Conservation (phyloP, 306 rosid genomes). For the Vicia faba region DNA sequence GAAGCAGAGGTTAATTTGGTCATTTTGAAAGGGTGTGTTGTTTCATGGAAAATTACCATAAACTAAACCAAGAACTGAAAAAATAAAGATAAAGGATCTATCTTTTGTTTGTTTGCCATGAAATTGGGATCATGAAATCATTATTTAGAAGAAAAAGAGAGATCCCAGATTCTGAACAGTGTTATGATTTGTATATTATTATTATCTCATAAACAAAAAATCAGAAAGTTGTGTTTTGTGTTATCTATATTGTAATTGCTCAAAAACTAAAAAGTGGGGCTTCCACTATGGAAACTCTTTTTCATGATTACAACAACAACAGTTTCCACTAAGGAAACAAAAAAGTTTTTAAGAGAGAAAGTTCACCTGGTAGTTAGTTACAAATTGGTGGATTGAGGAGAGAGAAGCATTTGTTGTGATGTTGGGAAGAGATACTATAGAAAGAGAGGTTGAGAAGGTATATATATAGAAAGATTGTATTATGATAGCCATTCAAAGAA, state of each 20-base stretch:
- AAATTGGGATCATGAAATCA: not conserved
- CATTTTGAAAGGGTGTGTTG: not conserved
- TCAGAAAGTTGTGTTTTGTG: constrained; percentile 23
- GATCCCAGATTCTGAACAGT: constrained; percentile 20
- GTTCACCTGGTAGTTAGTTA: constrained; percentile 14
- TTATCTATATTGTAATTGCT: constrained; percentile 13
- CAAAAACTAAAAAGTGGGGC: constrained; percentile 44
- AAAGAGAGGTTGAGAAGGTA: not conserved
- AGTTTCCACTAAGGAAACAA: not conserved
- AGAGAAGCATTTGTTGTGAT: not conserved
- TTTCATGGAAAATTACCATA: constrained; percentile 5
- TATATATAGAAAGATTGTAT: not conserved
- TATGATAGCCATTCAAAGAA: not conserved
- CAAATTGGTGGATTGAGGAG: constrained; percentile 7
- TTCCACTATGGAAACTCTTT: constrained; percentile 28
- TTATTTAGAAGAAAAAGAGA: constrained; percentile 18
- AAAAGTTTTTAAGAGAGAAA: constrained; percentile 3
- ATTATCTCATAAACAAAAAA: not conserved
- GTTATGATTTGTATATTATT: constrained; percentile 21
- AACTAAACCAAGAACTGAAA: not conserved
- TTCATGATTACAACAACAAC: constrained; percentile 7
- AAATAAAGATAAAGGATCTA: not conserved
- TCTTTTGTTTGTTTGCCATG: not conserved
- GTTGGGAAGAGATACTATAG: not conserved
- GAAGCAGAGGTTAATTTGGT: not conserved